phyloP scores from a whole-genome alignment of 2,329 filamentous ascomycete genomes.

The Colletotrichum euphorbiae region DNA sequence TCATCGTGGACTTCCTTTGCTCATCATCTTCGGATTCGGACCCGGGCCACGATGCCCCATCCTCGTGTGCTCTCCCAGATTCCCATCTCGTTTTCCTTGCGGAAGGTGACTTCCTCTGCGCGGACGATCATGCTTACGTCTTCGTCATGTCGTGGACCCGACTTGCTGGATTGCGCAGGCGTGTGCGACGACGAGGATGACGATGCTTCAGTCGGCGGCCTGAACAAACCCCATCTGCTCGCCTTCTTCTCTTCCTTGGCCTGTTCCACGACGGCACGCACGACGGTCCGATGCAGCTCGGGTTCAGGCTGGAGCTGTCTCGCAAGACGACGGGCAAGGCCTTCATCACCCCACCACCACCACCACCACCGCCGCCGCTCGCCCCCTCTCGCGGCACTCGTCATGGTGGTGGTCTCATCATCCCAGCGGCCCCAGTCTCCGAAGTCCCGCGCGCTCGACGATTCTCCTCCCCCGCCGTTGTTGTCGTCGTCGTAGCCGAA shows the following conservation, averaged over 20 bases:
- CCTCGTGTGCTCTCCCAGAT: constrained; percentile 63
- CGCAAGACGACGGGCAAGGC: constrained; percentile 59
- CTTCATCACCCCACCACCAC: constrained; percentile 62
- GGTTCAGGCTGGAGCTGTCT: constrained; percentile 51
- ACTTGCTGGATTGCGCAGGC: background rate
- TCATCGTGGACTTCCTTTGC: background rate
- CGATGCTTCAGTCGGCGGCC: constrained; percentile 38
- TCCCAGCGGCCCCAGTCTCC: constrained; percentile 59
- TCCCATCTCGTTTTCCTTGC: constrained; percentile 63
- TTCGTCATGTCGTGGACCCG: constrained; percentile 23
- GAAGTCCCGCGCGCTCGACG: constrained; percentile 46
- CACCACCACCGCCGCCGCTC: constrained; percentile 48
- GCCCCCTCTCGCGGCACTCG: background rate
- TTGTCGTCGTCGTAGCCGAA: background rate
- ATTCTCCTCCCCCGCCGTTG: background rate
- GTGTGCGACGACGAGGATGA: constrained; percentile 20
- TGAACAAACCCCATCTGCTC: constrained; percentile 50
- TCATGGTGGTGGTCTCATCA: background rate
- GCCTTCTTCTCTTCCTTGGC: constrained; percentile 50
- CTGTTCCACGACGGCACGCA: constrained; percentile 48
- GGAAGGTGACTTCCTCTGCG: constrained; percentile 62
- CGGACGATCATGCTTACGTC: constrained; percentile 54
- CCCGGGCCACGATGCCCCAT: constrained; percentile 60
- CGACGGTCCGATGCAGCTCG: constrained; percentile 44
- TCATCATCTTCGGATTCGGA: constrained; percentile 44